Evolutionary conservation across 306 rosid genomes (phyloP).

Genomic region (Lupinus albus): DNA sequence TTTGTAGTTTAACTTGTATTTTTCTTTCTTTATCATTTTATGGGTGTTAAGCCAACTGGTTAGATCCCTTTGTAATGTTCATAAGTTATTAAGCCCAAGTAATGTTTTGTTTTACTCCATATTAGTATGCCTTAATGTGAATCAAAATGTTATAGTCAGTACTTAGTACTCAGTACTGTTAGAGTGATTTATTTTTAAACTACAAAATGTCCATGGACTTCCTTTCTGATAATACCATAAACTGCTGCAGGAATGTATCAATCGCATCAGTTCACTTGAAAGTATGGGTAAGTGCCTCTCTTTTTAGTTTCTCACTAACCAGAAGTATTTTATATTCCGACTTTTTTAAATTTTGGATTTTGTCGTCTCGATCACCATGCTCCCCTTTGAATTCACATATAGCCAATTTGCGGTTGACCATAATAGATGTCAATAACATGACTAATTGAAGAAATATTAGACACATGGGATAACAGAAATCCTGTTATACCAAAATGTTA

Average conservation of each 20-base stretch:
- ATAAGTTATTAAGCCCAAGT: neutral
- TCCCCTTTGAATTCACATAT: neutral
- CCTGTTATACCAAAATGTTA: no score
- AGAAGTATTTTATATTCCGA: slow-evolving; percentile 6
- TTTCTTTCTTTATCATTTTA: neutral
- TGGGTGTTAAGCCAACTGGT: slow-evolving; percentile 18
- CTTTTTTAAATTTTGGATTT: slow-evolving; percentile 5
- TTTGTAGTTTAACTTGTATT: slow-evolving; percentile 2
- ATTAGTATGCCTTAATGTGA: neutral
- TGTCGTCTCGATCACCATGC: slow-evolving; percentile 10
- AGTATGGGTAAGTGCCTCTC: slow-evolving; percentile 64
- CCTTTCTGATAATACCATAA: slow-evolving; percentile 31
- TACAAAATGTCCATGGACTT: neutral
- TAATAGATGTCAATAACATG: slow-evolving; percentile 10
- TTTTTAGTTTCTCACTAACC: slow-evolving; percentile 8
- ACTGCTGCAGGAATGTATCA: slow-evolving; percentile 83
- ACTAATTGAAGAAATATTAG: slow-evolving; percentile 14
- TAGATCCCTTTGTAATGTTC: slow-evolving; percentile 3
- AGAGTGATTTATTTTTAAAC: neutral
- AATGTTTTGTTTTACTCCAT: slow-evolving; percentile 24
- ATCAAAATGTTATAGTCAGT: slow-evolving; percentile 25
- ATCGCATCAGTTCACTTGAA: slow-evolving; percentile 83
- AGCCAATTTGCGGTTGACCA: slow-evolving; percentile 14
- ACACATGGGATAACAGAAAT: neutral
- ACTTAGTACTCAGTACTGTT: neutral